Base-by-base conservation (phyloP, 2,329 filamentous ascomycete species). In the Volutella citrinella region DNA sequence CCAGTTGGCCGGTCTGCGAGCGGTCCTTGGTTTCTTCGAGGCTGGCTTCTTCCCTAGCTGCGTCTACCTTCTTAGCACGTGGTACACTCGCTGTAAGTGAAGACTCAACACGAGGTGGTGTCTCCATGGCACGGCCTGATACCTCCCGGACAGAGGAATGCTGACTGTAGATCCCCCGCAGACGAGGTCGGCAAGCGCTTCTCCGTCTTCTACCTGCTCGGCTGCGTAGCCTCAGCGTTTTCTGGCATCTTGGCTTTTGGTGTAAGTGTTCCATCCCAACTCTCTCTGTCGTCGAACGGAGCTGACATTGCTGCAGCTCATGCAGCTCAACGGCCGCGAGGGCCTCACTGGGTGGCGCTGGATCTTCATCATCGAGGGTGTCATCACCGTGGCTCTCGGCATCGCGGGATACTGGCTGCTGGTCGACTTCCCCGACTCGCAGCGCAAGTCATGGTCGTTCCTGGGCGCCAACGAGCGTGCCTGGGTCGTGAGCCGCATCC, bases 21-120 rank as follows among this genome's bases (percentile, higher is more conserved):
- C 79, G 0, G 34, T 86, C 3, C 66, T 84, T 12, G 83, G 82
- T 30, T 43, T 81, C 3, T 68, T 85, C 17, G 82, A 87, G 55
- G 75, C 78, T n/a, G 78, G 82, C 0, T 86, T 83, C 60, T 87
- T 87, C 58, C 82, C 82, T 0, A 76, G 76, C 32, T 82, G 76
- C 31, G 80, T 84, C 1, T 87, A 86, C 51, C 64, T 87, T 6
- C 70, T 88, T n/a, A 82, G 76, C 40, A 84, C 80, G 21, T 88
- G 82, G 82, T 86, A 84, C 52, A 81, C 79, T 1, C 63, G 79
- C 57, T 82, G 74, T 77, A 58, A 68, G 70, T 56, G 13, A 25
- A 3, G 15, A 17, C 13, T 12, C n/a, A n/a, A n/a, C n/a, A n/a
- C n/a, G n/a, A n/a, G n/a, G n/a, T n/a, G n/a, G n/a, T n/a, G n/a